Evolutionary conservation across 176 grass and related monocot species (phyloP), one percentile per base, ranked within the genome.

Genomic region (Oryza glumipatula): DNA sequence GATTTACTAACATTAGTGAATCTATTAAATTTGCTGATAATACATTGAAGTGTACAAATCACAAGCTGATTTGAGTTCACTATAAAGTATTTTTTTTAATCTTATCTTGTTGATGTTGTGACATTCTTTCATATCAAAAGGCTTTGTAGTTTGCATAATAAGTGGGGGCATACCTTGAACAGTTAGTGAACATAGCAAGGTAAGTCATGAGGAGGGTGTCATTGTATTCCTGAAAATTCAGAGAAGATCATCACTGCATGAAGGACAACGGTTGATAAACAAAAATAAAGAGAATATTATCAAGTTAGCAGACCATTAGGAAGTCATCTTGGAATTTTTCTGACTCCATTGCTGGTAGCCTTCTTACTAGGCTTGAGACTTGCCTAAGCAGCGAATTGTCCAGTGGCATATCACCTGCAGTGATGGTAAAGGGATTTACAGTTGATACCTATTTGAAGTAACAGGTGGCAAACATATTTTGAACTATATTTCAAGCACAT

Each of bases 261-360:
- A 78, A 51, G 74, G 6, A 14, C 3, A 70, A 72, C 11, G 15
- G 54, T 52, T 80, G 71, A 44, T 76, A 69, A 45, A 12, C 14
- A 82, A 76, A 30, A 85, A 61, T 68, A 47, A 60, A 16, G 41
- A 79, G 51, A 75, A 21, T 38, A 46, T 33, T 60, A 70, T 3
- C 8, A 15, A 61, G 35, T 77, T 76, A 87, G 82, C 89, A 74
- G 65, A 98, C 96, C 84, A 90, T 98, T 71, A 99, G 82, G 79
- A 99, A 99, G 15, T 99, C 93, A 67, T 94, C 96, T 89, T 94
- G 96, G 80, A 98, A 95, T 82, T 98, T 98, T 83, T 98, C 91
- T 4, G 91, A 95, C 61, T 95, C 96, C 83, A 98, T 94, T 87
- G 93, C 78, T 65, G 96, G 96, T 60, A 98, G 86, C 84, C 96